Base-by-base conservation (phyloP, 176 grass and related monocot genomes). In the Leersia perrieri region DNA sequence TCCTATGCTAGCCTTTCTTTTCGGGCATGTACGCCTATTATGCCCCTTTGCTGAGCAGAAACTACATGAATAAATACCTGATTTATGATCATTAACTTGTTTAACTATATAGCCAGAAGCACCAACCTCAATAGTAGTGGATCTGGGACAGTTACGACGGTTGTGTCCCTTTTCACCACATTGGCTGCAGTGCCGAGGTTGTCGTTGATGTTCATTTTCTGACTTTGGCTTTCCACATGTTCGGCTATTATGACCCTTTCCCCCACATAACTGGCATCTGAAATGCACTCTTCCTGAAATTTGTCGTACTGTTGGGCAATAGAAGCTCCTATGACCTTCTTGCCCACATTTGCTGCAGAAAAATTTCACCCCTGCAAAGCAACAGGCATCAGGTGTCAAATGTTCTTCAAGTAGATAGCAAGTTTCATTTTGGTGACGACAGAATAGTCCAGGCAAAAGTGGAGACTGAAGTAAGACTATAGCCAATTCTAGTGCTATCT, bases 241-340 rank as follows among this genome's bases (percentile, higher is more conserved):
- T 25, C 88, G 83, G 33, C 88, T 88, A 67, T 96, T 96, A 81
- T 96, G 93, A 10, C 90, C 93, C 55, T 72, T 73, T 55, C 9
- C 73, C 9, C 92, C 96, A 86, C 96, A 98, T 66, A 95, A 68
- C n/a, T 82, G 66, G 44, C 96, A 98, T 80, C 33, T 91, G 78
- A 93, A 91, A 57, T 75, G 88, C 64, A 82, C 38, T 23, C 22
- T 36, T 75, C 67, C 57, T 41, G 76, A 88, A 75, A 16, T 82
- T 81, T 89, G 35, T 60, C 76, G 87, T 12, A 84, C 60, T 9
- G 75, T 85, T 66, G 83, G 86, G 44, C 95, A 98, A 67, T 94
- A 94, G 60, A 90, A 86, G 62, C 89, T 89, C 76, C 90, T 87
- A 47, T 98, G 95, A 71, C 92, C 95, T 89, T 93, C 88, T 79